phyloP scores from a whole-genome alignment of 257 asterid species.

The Verbena officinalis region DNA sequence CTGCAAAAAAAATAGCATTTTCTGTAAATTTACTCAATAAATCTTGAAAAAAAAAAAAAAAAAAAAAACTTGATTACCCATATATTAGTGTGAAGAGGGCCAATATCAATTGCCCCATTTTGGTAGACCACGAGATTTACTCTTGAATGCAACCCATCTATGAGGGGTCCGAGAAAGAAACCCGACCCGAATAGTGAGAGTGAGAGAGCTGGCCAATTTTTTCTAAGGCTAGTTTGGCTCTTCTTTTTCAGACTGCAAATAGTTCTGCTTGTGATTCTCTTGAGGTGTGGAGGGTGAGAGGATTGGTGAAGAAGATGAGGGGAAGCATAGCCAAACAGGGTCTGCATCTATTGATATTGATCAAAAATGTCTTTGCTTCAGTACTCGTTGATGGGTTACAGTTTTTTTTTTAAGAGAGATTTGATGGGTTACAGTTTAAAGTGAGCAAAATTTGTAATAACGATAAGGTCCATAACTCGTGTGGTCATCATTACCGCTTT shows the following conservation, averaged over 20 bases:
- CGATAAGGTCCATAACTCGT: neutral
- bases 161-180: conserved; percentile 67
- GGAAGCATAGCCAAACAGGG: conserved; percentile 18
- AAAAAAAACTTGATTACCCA: conserved; percentile 43
- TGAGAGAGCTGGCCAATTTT: conserved; percentile 46
- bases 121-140: conserved; percentile 68
- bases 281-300: conserved; percentile 12
- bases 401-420: no score
- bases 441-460: neutral
- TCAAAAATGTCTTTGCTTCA: neutral
- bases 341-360: conserved; percentile 25
- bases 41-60: neutral
- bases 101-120: conserved; percentile 65
- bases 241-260: conserved; percentile 27
- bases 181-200: conserved; percentile 60
- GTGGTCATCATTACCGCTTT: no score
- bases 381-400: neutral
- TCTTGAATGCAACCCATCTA: conserved; percentile 77
- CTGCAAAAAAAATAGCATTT: conserved; percentile 30
- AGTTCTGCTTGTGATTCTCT: conserved; percentile 5
- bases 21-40: neutral
- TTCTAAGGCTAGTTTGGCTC: conserved; percentile 16
- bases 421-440: no score
- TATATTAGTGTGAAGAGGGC: conserved; percentile 74
- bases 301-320: conserved; percentile 18